Base-by-base conservation (phyloP, 257 asterid genomes). In the Fraxinus anomala region DNA sequence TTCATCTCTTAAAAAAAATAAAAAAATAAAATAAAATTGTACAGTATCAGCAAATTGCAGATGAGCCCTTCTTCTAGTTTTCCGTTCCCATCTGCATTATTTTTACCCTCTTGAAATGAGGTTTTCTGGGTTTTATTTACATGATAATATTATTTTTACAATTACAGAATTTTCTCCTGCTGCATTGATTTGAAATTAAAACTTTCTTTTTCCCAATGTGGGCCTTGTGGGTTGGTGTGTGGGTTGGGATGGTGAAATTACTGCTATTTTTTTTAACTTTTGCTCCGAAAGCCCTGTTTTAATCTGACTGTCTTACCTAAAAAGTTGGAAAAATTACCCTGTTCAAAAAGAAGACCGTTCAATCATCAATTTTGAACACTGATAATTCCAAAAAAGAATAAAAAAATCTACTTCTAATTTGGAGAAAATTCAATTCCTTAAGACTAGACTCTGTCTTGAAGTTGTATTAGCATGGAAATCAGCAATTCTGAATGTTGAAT, bases 61-160 rank as follows among this genome's bases (percentile, higher is more conserved):
- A 69, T 77, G 40, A 72, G 63, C 73, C 69, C 76, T 80, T 61
- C 59, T 24, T 9, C 69, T 23, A 24, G 69, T 63, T 63, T 26
- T 26, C 34, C 30, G 69, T 23, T 63, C 17, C 34, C 34, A 3
- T 8, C 30, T 63, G 69, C 34, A 63, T 63, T 24, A 65, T 19
- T 63, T 26, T 26, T 2, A 9, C 30, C 67, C 4, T 56, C 67
- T 63, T 10, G 69, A 63, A 63, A 63, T 23, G 69, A 11, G 33
- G 31, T 63, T 63, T 26, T 23, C 69, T 63, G 34, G 36, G n/a
- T 63, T 63, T 26, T 6, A 9, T 61, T 61, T 21, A 23, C 33
- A 26, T 26, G 19, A 23, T 63, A 24, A 23, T 63, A 26, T 63
- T 26, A 12, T 31, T 23, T 63, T 23, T 63, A 24, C 36, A 63